phyloP scores from a whole-genome alignment of 2,329 filamentous ascomycete species.

The Stylonectria norvegica region DNA sequence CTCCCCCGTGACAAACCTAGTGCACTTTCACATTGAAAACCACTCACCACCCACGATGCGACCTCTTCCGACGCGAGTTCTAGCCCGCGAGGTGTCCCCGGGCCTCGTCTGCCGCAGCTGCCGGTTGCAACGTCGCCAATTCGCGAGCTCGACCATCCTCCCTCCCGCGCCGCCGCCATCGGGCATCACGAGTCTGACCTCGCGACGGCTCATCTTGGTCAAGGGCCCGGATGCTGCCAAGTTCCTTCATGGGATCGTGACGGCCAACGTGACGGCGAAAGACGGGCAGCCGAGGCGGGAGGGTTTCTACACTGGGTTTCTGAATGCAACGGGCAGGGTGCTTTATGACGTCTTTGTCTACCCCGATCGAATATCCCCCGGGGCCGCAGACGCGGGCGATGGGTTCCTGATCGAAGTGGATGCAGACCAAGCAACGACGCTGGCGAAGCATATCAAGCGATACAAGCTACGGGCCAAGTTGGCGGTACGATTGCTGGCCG shows the following conservation, averaged over 20 bases:
- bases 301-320: conserved; percentile 77
- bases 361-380: conserved; percentile 44
- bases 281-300: conserved; percentile 36
- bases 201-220: conserved; percentile 75
- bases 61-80: conserved; percentile 21
- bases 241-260: conserved; percentile 86
- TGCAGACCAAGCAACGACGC: conserved; percentile 54
- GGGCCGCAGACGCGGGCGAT: conserved; percentile 24
- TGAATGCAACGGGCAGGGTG: conserved; percentile 81
- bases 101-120: conserved; percentile 30
- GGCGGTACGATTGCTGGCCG: conserved; percentile 60
- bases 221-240: conserved; percentile 74
- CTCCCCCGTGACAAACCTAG: background rate
- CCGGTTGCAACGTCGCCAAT: conserved; percentile 31
- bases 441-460: conserved; percentile 72
- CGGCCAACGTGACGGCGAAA: conserved; percentile 48
- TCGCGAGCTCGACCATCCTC: conserved; percentile 25
- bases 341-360: conserved; percentile 91
- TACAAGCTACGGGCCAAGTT: conserved; percentile 86
- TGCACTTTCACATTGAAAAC: conserved; percentile 7
- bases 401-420: conserved; percentile 78
- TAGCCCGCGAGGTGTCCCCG: conserved; percentile 15
- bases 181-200: conserved; percentile 57
- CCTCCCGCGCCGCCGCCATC: conserved; percentile 43
- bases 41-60: conserved; percentile 18